Evolutionary conservation across 1,284 basidiomycete species (phyloP), one percentile per base, ranked within the genome.

Genomic region (Fomitopsis palustris): DNA sequence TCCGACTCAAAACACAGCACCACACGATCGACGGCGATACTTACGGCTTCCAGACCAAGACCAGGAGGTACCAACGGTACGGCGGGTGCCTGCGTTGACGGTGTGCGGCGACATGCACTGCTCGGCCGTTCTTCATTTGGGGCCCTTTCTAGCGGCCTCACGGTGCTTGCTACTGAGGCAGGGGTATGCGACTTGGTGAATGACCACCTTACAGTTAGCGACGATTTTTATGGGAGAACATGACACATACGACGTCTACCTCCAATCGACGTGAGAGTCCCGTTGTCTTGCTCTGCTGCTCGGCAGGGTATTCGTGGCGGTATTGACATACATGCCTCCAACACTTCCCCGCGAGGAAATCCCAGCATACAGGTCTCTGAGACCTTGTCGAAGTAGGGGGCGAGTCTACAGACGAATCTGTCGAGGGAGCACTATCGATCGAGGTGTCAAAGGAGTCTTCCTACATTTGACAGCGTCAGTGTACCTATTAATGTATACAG

Each of bases 31-130:
- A 14, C 2, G 14, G 10, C 4, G 35, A n/a, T 21, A 60, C 69
- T 54, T 37, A 69, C 69, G 5, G 33, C 16, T 23, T 69, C 67
- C 21, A 71, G 49, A 6, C 70, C 70, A 0, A 72, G 59, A 0
- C 71, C 71, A 10, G 71, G 71, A 31, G 71, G 71, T 1, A 72
- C 57, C 2, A 57, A 33, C 14, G 70, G 70, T 14, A 61, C 57
- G 45, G 54, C 2, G 6, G 27, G 52, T 33, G 19, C 25, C n/a
- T 23, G 17, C 17, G 25, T 23, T 17, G 3, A 16, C 0, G 58
- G 2, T 41, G 35, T 9, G 1, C 16, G 35, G 16, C 35, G 35
- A 37, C 5, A 12, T 9, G 8, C 8, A 35, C 16, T 35, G 3
- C 10, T 14, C 16, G 35, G 10, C 35, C 8, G 52, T 21, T 42